These are phyloP conservation scores for Cyathus striatus DNA, from an alignment of 768 basidiomycete genomes.

Conservation along the genomic window DNA sequence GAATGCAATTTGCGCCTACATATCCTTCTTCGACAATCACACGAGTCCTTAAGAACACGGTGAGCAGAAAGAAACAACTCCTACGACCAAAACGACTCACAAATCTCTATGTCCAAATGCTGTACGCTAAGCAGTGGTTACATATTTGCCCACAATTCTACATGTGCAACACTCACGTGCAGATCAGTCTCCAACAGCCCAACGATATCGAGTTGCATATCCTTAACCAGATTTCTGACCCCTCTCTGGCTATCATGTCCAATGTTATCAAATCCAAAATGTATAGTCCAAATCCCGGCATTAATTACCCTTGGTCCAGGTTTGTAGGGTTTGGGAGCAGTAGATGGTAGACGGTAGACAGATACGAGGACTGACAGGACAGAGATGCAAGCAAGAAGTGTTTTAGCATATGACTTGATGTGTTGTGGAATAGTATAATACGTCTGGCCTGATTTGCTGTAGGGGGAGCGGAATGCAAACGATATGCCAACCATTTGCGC, in stretches of 20 bases:
- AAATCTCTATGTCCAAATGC: slow-evolving; percentile 81
- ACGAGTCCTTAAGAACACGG: no score
- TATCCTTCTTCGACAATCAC: no score
- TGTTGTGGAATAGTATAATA: slow-evolving; percentile 1
- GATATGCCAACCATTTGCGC: slow-evolving; percentile 49
- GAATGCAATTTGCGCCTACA: no score
- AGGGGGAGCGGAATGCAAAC: slow-evolving; percentile 41
- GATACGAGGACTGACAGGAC: slow-evolving; percentile 48
- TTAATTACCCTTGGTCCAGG: slow-evolving; percentile 64
- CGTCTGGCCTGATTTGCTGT: slow-evolving; percentile 1
- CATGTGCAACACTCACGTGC: slow-evolving; percentile 45
- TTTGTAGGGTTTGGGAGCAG: slow-evolving; percentile 52
- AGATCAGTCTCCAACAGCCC: slow-evolving; percentile 85
- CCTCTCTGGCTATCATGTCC: slow-evolving; percentile 69
- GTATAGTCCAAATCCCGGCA: slow-evolving; percentile 88
- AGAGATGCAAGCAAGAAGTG: slow-evolving; percentile 31
- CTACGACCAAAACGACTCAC: no score
- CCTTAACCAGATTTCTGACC: slow-evolving; percentile 57
- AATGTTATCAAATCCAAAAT: slow-evolving; percentile 79
- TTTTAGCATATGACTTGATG: slow-evolving; percentile 21
- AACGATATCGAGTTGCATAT: slow-evolving; percentile 82
- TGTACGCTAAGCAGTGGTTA: slow-evolving; percentile 20
- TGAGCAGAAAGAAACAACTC: no score
- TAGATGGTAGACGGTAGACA: slow-evolving; percentile 46
- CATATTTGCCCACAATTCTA: no score